A percentile compares a stretch with the other conserved stretches of the same genome.
These are phyloP conservation scores for Rhododendron kiyosumense DNA, from an alignment of 148 eudicot species.

Conservation along the genomic window DNA sequence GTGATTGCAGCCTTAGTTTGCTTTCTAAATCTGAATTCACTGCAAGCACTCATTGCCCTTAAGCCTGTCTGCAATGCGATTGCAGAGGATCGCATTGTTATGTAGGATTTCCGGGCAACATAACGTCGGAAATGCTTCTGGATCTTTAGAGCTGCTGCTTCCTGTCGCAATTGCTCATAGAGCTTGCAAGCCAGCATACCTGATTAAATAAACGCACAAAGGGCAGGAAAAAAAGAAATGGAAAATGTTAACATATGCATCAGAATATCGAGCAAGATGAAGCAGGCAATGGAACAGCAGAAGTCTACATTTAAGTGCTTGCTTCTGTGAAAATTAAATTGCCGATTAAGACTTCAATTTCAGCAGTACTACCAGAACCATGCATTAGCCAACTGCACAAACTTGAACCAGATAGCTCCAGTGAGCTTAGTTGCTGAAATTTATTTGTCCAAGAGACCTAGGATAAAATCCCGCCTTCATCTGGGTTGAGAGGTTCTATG, in stretches of 20 bases:
- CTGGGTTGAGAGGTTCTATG: neutral
- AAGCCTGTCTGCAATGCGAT: slow-evolving; percentile 74
- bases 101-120: slow-evolving; percentile 52
- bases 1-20: slow-evolving; percentile 78
- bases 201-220: slow-evolving; percentile 16
- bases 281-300: neutral
- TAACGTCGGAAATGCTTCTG: slow-evolving; percentile 73
- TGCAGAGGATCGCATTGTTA: slow-evolving; percentile 41
- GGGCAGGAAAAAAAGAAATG: neutral
- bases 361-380: neutral
- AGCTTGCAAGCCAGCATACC: slow-evolving; percentile 75
- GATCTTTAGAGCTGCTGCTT: slow-evolving; percentile 84
- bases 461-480: neutral
- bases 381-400: neutral
- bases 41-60: slow-evolving; percentile 86
- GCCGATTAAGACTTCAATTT: neutral
- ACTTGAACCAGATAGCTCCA: neutral
- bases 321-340: neutral
- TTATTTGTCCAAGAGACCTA: neutral
- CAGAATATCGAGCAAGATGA: neutral
- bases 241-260: neutral
- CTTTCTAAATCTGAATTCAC: slow-evolving; percentile 70
- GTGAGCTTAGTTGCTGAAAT: neutral
- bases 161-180: slow-evolving; percentile 62
- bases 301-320: neutral